These are phyloP conservation scores for Sporobolomyces roseus DNA, from an alignment of 768 basidiomycete species.

Conservation along the genomic window DNA sequence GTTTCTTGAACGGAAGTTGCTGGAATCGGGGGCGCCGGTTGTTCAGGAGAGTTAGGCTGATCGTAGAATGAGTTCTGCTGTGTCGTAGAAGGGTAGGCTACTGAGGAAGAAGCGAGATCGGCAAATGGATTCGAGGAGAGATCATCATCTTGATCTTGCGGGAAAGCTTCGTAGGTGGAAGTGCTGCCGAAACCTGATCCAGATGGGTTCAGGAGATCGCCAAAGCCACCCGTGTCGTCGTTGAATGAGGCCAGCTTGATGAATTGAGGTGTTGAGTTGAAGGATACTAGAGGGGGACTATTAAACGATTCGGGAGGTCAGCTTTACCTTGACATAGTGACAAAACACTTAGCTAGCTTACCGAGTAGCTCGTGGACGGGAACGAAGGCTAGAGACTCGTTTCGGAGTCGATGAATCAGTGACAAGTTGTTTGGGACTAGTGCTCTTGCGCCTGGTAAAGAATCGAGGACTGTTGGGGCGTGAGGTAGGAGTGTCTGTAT, in stretches of 20 bases:
- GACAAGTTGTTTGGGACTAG: too few species aligned
- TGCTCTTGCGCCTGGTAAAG: too few species aligned
- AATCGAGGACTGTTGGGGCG: too few species aligned
- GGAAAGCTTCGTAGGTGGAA: constrained; percentile 16
- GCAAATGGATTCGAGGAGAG: constrained; percentile 34
- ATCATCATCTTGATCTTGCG: constrained; percentile 16
- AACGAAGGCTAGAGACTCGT: too few species aligned
- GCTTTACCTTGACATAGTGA: too few species aligned
- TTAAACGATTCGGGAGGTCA: neutral
- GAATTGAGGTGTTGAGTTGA: constrained; percentile 1
- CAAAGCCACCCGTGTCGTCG: constrained; percentile 27
- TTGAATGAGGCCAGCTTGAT: constrained; percentile 21
- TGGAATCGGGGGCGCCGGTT: neutral
- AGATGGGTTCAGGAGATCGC: constrained; percentile 19
- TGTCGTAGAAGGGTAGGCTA: constrained; percentile 2
- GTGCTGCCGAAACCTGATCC: constrained; percentile 3
- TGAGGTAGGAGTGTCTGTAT: too few species aligned
- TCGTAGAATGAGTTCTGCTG: constrained; percentile 3
- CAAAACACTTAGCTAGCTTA: too few species aligned
- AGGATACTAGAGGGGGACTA: constrained; percentile 1
- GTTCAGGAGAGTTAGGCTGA: neutral
- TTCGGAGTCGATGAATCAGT: too few species aligned
- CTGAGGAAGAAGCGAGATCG: constrained; percentile 22
- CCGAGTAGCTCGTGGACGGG: too few species aligned
- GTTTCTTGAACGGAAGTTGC: neutral